phyloP scores from a whole-genome alignment of 805 yeast species.

The Pichia sporocuriosa region DNA sequence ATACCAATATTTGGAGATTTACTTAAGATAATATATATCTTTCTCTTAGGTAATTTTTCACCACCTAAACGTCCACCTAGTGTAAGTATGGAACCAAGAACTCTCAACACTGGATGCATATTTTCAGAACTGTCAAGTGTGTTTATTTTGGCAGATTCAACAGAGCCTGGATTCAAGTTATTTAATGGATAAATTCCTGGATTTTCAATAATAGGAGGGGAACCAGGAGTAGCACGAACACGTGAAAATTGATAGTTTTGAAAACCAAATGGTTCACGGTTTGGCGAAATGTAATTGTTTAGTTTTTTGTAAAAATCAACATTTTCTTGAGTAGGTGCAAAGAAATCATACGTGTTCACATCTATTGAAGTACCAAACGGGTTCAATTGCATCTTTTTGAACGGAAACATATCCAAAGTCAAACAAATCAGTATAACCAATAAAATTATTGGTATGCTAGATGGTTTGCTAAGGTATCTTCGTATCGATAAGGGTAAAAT shows the following conservation, averaged over 20 bases:
- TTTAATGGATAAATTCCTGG: constrained; percentile 24
- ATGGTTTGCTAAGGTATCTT: background rate
- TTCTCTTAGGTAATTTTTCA: constrained; percentile 17
- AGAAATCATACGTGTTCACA: constrained; percentile 1
- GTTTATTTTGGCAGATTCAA: background rate
- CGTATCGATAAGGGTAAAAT: background rate
- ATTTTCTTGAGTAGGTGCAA: background rate
- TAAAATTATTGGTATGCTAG: background rate
- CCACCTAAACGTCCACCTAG: background rate
- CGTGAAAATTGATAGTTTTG: constrained; percentile 15
- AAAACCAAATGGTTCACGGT: constrained; percentile 23
- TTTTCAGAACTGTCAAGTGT: background rate
- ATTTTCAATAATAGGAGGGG: constrained; percentile 21
- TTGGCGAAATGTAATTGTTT: constrained; percentile 19
- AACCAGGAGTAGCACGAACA: constrained; percentile 21
- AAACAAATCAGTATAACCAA: background rate
- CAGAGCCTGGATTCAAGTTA: background rate
- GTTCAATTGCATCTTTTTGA: background rate
- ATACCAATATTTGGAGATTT: constrained; percentile 37
- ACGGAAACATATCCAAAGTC: background rate
- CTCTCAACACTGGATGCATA: background rate
- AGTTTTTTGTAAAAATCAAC: constrained; percentile 18
- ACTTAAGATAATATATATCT: constrained; percentile 33
- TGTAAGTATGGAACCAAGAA: background rate
- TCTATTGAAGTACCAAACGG: no score